These are phyloP conservation scores for Carpinus fangiana DNA, from an alignment of 306 rosid species.

Conservation along the genomic window DNA sequence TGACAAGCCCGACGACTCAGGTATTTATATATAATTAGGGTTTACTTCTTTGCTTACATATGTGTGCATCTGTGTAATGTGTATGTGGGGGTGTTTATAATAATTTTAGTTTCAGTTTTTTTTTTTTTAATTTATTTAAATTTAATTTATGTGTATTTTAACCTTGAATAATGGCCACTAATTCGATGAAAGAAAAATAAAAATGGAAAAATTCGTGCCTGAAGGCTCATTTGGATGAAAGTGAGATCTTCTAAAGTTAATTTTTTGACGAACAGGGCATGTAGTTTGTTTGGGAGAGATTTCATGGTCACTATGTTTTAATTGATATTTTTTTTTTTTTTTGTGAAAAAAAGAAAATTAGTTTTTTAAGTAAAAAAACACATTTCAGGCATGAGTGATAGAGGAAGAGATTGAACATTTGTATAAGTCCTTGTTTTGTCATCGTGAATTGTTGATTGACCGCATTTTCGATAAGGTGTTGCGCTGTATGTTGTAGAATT, in stretches of 20 bases:
- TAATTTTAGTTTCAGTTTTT: neutral
- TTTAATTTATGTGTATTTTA: neutral
- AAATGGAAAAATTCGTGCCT: neutral
- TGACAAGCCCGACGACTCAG: constrained; percentile 46
- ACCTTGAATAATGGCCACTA: neutral
- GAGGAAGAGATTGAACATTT: too few relatives aligned
- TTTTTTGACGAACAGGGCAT: neutral
- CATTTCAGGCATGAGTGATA: too few relatives aligned
- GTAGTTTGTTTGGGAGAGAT: neutral
- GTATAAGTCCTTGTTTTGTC: neutral
- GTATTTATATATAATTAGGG: constrained; percentile 32
- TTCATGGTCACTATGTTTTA: neutral
- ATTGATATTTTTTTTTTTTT: too few relatives aligned
- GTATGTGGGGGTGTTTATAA: neutral
- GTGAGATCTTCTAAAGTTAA: neutral
- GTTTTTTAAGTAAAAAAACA: neutral
- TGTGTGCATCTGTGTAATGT: neutral
- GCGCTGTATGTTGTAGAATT: neutral
- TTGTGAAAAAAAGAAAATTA: too few relatives aligned
- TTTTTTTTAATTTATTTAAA: neutral
- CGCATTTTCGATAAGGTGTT: neutral
- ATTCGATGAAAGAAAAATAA: neutral
- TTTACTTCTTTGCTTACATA: neutral
- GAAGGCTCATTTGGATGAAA: neutral
- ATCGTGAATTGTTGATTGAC: neutral